Base-by-base conservation (phyloP, 345 rosid genomes). In the Firmiana major region DNA sequence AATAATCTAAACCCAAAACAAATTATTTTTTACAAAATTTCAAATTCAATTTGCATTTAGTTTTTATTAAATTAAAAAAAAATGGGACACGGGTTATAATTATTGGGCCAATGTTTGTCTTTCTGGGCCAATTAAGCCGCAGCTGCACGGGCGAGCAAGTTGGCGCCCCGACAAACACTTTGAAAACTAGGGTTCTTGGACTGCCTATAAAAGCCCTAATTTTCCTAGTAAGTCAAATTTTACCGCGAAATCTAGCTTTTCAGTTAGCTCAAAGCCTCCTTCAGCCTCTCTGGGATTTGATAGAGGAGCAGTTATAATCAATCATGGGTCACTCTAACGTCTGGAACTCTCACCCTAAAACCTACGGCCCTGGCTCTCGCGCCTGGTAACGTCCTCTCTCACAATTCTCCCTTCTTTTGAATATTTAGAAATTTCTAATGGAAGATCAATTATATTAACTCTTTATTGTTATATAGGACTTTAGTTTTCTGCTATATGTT, bases 311-410 rank as follows among this genome's bases (percentile, higher is more conserved):
- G 55, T 28, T 17, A 62, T 3, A 31, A 46, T 17, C 58, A 9
- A 78, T 79, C 75, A 87, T 87, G 88, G 90, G 90, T 67, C 90
- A 87, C 84, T 54, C 87, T 22, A 87, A 87, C 79, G 80, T 87
- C 21, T 87, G 88, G 90, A 87, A 84, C 73, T 80, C 87, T 53
- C 90, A 87, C 81, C 90, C 90, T n/a, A 87, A 87, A 74, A 85
- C 49, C 67, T 75, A 83, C 81, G 90, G 90, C 6, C 88, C 90
- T 31, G 88, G 90, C 17, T 87, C 90, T 74, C 87, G 90, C 15
- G 66, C 88, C 17, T 87, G 90, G 90, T 85, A 73, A 49, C 10
- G 8, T 42, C 17, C 16, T 26, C 17, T 65, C 59, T n/a, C n/a
- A 58, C 40, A 17, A 16, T 36, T 38, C 13, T 51, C 26, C 31